These are phyloP conservation scores for Aspergillus luchuensis DNA, from an alignment of 2,329 filamentous ascomycete genomes.

Conservation along the genomic window DNA sequence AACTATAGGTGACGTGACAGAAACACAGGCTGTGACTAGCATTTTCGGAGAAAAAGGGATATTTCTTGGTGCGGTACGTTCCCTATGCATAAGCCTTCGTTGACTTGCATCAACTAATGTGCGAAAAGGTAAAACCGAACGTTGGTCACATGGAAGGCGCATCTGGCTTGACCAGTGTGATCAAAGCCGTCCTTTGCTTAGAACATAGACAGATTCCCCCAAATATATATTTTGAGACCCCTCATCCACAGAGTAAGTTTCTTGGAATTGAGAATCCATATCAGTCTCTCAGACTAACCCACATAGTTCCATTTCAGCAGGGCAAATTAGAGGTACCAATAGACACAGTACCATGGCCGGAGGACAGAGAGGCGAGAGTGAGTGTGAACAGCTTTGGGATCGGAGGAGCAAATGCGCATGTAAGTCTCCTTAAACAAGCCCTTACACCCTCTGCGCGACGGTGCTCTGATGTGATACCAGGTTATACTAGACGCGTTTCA, in stretches of 20 bases:
- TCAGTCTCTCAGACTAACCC: neutral
- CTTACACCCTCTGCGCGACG: neutral
- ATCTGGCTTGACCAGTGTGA: constrained; percentile 23
- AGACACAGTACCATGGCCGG: constrained; percentile 23
- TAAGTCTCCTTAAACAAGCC: neutral
- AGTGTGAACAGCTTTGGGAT: constrained; percentile 34
- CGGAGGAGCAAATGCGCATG: constrained; percentile 18
- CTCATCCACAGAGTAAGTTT: constrained; percentile 28
- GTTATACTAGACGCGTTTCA: neutral
- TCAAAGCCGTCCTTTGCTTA: constrained; percentile 23
- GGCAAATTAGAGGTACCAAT: constrained; percentile 10
- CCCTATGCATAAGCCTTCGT: neutral
- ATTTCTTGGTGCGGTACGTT: constrained; percentile 21
- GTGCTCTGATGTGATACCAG: neutral
- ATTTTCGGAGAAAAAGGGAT: constrained; percentile 14
- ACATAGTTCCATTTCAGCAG: neutral
- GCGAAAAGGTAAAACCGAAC: constrained; percentile 23
- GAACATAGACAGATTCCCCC: constrained; percentile 24
- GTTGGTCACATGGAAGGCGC: constrained; percentile 26
- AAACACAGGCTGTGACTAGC: constrained; percentile 10
- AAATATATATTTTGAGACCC: constrained; percentile 24
- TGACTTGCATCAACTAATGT: neutral
- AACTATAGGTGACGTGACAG: constrained; percentile 9
- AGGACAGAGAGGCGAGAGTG: constrained; percentile 16
- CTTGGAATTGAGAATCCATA: neutral